Conservation (phyloP, 768 basidiomycete species). For the Dictyophora rubrovolvata region DNA sequence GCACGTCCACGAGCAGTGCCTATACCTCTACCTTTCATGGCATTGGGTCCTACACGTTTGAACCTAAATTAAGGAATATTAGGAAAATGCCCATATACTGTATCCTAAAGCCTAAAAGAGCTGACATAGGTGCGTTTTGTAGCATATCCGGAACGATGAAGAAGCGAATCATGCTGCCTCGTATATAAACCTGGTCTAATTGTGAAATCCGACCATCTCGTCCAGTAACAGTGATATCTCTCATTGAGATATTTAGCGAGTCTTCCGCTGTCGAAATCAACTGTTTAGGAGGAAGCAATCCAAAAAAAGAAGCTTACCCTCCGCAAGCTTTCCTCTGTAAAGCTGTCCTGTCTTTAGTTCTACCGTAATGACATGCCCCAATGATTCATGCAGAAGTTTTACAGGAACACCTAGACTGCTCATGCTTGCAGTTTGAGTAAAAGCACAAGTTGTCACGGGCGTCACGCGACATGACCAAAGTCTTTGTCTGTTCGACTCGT, state of each 20-base stretch:
- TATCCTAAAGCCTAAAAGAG: constrained; percentile 10
- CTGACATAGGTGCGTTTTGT: constrained; percentile 97
- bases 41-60: constrained; percentile 96
- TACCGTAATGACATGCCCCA: constrained; percentile 95
- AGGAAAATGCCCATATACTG: neutral
- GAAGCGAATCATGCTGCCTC: constrained; percentile 96
- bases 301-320: constrained; percentile 48
- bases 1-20: constrained; percentile 98
- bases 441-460: neutral
- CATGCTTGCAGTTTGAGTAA: constrained; percentile 12
- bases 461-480: neutral
- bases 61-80: constrained; percentile 52
- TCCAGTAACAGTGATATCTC: constrained; percentile 94
- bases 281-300: neutral
- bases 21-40: constrained; percentile 98
- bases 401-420: constrained; percentile 82
- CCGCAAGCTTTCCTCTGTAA: constrained; percentile 93
- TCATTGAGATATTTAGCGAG: constrained; percentile 92
- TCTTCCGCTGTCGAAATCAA: constrained; percentile 71
- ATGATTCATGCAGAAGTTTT: constrained; percentile 91
- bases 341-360: constrained; percentile 97
- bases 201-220: constrained; percentile 98
- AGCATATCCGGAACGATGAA: constrained; percentile 99
- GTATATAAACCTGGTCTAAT: constrained; percentile 96
- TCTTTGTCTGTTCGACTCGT: no score